Conservation (phyloP, 2,329 filamentous ascomycete genomes). For the Penicillium sp. region DNA sequence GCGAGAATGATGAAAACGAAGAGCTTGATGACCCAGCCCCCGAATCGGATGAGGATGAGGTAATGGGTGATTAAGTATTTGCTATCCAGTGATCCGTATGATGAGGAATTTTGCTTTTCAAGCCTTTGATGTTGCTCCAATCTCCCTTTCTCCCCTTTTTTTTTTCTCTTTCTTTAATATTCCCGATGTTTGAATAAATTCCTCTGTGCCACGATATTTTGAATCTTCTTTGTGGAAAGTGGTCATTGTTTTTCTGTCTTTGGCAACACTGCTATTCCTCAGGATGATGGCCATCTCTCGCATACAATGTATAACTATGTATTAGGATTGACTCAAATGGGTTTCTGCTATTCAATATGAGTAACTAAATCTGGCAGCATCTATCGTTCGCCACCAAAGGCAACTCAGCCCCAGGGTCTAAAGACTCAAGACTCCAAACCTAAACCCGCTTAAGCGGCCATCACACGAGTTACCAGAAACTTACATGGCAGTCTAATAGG, state of each 20-base stretch:
- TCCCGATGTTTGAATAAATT: slow-evolving; percentile 24
- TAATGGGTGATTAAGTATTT: slow-evolving; percentile 49
- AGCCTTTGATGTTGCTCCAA: slow-evolving; percentile 19
- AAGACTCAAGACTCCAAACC: too few species aligned
- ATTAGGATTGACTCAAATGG: background rate
- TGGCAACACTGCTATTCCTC: background rate
- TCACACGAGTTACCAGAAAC: too few species aligned
- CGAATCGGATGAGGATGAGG: slow-evolving; percentile 48
- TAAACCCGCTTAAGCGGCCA: too few species aligned
- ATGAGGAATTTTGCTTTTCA: slow-evolving; percentile 28
- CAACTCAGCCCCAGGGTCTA: too few species aligned
- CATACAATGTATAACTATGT: slow-evolving; percentile 1
- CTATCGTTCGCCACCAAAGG: too few species aligned
- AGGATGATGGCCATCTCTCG: background rate
- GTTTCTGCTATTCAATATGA: background rate
- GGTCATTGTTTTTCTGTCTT: slow-evolving; percentile 2
- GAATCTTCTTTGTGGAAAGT: background rate
- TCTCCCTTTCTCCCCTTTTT: slow-evolving; percentile 13
- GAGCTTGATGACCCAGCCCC: slow-evolving; percentile 35
- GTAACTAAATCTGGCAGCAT: too few species aligned
- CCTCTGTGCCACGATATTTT: background rate
- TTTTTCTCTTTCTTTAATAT: slow-evolving; percentile 14
- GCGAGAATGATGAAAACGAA: slow-evolving; percentile 38
- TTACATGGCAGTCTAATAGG: too few species aligned
- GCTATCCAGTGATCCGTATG: background rate